Evolutionary conservation across 768 basidiomycete species (phyloP).

Genomic region (Mycena olivaceomarginata): DNA sequence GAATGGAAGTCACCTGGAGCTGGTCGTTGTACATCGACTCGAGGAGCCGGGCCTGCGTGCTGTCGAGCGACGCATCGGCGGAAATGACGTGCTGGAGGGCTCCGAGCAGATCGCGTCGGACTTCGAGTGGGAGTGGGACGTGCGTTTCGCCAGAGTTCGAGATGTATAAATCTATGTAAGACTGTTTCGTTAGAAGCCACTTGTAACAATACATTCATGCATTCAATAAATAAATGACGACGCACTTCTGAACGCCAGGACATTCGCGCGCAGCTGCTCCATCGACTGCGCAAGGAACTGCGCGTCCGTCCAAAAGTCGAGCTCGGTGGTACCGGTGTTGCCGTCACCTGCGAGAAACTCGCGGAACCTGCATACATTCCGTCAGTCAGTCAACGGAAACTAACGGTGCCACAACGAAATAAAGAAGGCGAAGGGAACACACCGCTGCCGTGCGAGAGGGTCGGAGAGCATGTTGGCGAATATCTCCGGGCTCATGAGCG

Average conservation of each 20-base stretch:
- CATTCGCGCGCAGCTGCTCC: conserved; percentile 11
- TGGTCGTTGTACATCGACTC: too few species aligned
- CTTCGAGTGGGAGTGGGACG: conserved; percentile 17
- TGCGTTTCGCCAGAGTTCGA: conserved; percentile 7
- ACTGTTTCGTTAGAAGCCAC: neutral
- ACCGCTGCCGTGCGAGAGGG: conserved; percentile 38
- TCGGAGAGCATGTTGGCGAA: conserved; percentile 37
- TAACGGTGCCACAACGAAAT: neutral
- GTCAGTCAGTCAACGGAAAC: neutral
- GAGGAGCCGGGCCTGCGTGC: too few species aligned
- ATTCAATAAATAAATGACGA: too few species aligned
- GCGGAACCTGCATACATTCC: conserved; percentile 28
- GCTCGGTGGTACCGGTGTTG: neutral
- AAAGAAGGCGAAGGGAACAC: neutral
- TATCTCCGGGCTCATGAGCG: conserved; percentile 40
- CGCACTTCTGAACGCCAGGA: conserved; percentile 33
- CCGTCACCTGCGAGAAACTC: conserved; percentile 35
- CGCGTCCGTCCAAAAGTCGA: conserved; percentile 41
- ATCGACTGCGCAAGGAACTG: conserved; percentile 34
- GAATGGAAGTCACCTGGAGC: neutral
- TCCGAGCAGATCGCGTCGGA: conserved; percentile 32
- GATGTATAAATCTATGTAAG: conserved; percentile 36
- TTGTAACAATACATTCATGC: too few species aligned
- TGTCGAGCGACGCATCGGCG: conserved; percentile 23
- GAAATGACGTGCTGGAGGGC: conserved; percentile 37